Evolutionary conservation across 495 filamentous ascomycete species (phyloP), one percentile per base, ranked within the genome.

Genomic region (Durotheca rogersii): DNA sequence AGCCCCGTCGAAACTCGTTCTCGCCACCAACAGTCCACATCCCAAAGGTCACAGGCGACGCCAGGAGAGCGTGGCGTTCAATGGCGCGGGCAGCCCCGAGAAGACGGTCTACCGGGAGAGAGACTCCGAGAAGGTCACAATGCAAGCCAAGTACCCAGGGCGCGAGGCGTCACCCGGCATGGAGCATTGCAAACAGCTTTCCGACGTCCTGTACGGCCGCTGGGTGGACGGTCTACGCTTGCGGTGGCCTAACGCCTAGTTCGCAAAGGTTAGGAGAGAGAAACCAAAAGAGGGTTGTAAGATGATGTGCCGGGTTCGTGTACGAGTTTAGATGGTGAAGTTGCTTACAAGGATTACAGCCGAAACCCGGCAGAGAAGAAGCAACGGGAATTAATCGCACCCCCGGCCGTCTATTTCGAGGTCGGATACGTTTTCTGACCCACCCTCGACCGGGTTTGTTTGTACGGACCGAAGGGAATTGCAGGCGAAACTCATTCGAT

Each of bases 151-250:
- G 43, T 73, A 72, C 20, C 77, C 77, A 7, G 75, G 75, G 4
- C 72, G 72, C 6, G 69, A 64, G 1, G 51, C 79, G 16, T 72
- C 79, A 35, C 76, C 83, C 4, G 91, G 89, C 3, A 91, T 95
- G 89, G 90, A 95, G 64, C 89, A 95, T 66, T 87, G 86, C 46
- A 89, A 88, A 62, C 82, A 91, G 65, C 71, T 98, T 18, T 86
- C 88, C 7, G 90, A 96, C 70, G 85, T 95, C 19, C 78, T 98
- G 14, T 97, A 95, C 69, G 75, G 82, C 32, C 80, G 92, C 16
- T 98, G 93, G 93, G 78, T 86, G 1, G 88, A 94, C 51, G 90
- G 89, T 10, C 68, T 97, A 60, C 83, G 84, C 58, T 80, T 76
- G 41, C 77, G 92, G 44, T 98, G 92, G 92, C 79, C 81, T 7